phyloP scores from a whole-genome alignment of 495 filamentous ascomycete genomes.

The Xylaria telfairii region DNA sequence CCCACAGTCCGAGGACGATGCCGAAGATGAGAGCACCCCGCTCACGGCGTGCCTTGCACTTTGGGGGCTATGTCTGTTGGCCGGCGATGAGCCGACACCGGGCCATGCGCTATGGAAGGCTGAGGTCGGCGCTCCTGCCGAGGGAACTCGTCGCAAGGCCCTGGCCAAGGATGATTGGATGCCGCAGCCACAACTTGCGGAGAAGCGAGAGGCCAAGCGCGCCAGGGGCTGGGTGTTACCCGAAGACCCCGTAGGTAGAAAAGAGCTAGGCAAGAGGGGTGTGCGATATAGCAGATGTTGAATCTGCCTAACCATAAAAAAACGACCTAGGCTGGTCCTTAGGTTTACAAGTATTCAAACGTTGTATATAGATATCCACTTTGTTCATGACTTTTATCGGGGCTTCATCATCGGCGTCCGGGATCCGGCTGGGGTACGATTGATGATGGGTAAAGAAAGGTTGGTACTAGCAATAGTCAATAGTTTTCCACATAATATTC shows the following conservation, averaged over 20 bases:
- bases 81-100: slow-evolving; percentile 71
- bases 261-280: slow-evolving; percentile 63
- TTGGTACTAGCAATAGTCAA: slow-evolving; percentile 21
- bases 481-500: background rate
- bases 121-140: slow-evolving; percentile 82
- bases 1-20: slow-evolving; percentile 34
- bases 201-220: slow-evolving; percentile 84
- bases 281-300: slow-evolving; percentile 57
- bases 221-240: slow-evolving; percentile 85
- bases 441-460: slow-evolving; percentile 19
- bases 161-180: slow-evolving; percentile 83
- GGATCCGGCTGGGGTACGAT: slow-evolving; percentile 12
- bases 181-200: slow-evolving; percentile 78
- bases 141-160: slow-evolving; percentile 74
- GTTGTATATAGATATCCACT: slow-evolving; percentile 16
- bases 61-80: slow-evolving; percentile 75
- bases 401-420: slow-evolving; percentile 16
- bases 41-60: slow-evolving; percentile 62
- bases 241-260: slow-evolving; percentile 65
- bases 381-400: slow-evolving; percentile 1
- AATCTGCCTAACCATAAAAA: background rate
- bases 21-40: slow-evolving; percentile 51
- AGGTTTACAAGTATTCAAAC: background rate
- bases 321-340: slow-evolving; percentile 21
- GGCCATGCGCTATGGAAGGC: slow-evolving; percentile 72